Percentiles rank a stretch among this genome's conserved stretches.
Evolutionary conservation across 163 green algal species (phyloP).

Genomic region (Chloromonas sp.): DNA sequence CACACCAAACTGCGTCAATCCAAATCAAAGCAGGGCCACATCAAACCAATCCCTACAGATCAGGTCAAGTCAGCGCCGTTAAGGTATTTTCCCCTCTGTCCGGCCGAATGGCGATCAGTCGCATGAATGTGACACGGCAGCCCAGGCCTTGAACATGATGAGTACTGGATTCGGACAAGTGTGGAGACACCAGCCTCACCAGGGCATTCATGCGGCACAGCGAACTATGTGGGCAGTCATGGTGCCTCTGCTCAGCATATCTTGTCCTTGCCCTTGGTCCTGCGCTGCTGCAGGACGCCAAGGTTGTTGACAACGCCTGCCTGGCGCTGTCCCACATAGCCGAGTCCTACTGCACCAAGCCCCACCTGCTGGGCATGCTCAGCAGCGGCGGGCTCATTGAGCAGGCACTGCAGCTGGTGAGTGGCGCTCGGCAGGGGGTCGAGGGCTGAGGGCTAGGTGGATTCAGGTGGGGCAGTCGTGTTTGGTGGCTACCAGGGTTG

Average conservation of each 20-base stretch:
- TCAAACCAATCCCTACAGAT: too few species aligned
- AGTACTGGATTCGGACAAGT: not conserved
- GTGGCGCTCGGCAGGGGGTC: not conserved
- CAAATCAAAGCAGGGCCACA: too few species aligned
- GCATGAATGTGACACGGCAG: too few species aligned
- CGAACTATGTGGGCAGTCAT: not conserved
- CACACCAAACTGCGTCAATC: too few species aligned
- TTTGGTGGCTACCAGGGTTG: not conserved
- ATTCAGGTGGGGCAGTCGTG: not conserved
- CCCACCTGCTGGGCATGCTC: constrained; percentile 58
- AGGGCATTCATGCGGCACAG: not conserved
- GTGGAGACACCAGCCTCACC: not conserved
- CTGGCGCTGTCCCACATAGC: constrained; percentile 77
- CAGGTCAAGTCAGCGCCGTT: too few species aligned
- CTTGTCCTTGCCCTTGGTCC: not conserved
- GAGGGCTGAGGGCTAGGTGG: not conserved
- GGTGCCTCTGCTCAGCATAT: not conserved
- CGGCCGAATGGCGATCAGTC: too few species aligned
- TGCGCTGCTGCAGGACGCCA: constrained; percentile 49
- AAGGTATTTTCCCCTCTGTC: too few species aligned
- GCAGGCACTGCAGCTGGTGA: constrained; percentile 70
- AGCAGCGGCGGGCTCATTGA: constrained; percentile 62
- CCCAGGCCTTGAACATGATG: too few species aligned
- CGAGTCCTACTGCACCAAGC: constrained; percentile 48
- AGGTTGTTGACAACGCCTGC: constrained; percentile 87